Conservation (phyloP, 805 yeast genomes). For the Candida hispaniensis region DNA sequence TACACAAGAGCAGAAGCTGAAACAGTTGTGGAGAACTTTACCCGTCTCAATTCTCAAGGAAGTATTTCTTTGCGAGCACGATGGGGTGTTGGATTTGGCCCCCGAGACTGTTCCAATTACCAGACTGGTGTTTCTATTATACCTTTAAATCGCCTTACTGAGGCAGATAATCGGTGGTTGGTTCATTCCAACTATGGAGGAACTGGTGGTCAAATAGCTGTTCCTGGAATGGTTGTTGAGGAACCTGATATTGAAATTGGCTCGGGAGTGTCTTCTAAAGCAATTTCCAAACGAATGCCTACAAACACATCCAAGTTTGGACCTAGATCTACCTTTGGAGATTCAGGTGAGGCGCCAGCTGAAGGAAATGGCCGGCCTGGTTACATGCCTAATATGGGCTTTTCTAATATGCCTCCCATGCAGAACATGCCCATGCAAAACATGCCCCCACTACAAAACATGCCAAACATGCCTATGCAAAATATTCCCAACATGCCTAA, state of each 20-base stretch:
- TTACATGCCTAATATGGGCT: conserved; percentile 9
- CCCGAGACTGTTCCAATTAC: conserved; percentile 95
- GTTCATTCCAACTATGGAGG: conserved; percentile 94
- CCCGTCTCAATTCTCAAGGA: conserved; percentile 47
- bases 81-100: conserved; percentile 99
- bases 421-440: conserved; percentile 7
- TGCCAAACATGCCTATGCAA: conserved; percentile 8
- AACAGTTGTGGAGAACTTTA: conserved; percentile 59
- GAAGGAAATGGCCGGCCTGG: conserved; percentile 11
- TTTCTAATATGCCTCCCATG: not conserved
- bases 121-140: conserved; percentile 81
- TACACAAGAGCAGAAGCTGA: conserved; percentile 89
- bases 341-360: conserved; percentile 5
- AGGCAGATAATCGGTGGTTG: conserved; percentile 87
- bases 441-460: too few species aligned
- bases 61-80: conserved; percentile 63
- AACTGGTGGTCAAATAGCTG: conserved; percentile 76
- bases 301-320: conserved; percentile 72
- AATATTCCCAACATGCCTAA: too few species aligned
- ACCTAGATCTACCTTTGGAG: conserved; percentile 52
- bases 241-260: conserved; percentile 98
- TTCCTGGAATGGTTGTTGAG: conserved; percentile 73
- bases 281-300: conserved; percentile 86
- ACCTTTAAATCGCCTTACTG: conserved; percentile 80
- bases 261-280: conserved; percentile 83